Percentiles rank a stretch among this genome's conserved stretches.
Conservation (phyloP, 2,329 filamentous ascomycete genomes). For the Penicillium griseofulvum region DNA sequence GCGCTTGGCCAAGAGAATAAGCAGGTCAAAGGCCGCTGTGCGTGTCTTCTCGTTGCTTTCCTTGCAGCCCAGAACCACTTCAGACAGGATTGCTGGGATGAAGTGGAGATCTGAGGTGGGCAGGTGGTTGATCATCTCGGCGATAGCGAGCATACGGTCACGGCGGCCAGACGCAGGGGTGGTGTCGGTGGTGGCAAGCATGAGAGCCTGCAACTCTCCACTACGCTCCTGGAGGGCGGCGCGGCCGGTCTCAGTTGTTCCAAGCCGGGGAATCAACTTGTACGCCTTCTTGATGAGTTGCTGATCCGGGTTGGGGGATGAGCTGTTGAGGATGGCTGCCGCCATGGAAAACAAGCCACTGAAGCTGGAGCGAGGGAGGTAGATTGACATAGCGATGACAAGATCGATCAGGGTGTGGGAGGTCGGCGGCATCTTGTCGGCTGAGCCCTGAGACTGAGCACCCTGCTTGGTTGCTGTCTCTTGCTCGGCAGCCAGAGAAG, state of each 20-base stretch:
- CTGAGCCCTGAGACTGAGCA: conserved; percentile 62
- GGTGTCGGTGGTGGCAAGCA: conserved; percentile 77
- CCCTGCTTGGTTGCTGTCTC: conserved; percentile 63
- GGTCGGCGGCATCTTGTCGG: conserved; percentile 81
- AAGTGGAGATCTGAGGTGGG: conserved; percentile 81
- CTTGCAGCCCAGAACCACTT: conserved; percentile 95
- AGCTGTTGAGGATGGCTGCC: conserved; percentile 72
- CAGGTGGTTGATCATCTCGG: conserved; percentile 75
- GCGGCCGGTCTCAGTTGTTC: conserved; percentile 73
- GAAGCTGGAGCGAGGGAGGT: conserved; percentile 85
- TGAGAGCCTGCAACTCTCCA: conserved; percentile 74
- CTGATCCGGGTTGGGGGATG: conserved; percentile 58
- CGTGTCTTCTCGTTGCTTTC: conserved; percentile 95
- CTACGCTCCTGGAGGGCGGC: conserved; percentile 74
- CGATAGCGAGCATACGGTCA: conserved; percentile 79
- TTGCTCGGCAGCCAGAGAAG: conserved; percentile 62
- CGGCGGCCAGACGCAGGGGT: conserved; percentile 81
- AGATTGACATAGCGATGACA: conserved; percentile 91
- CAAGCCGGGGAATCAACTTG: conserved; percentile 89
- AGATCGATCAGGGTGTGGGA: conserved; percentile 95
- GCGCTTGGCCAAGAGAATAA: conserved; percentile 82
- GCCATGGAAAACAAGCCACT: conserved; percentile 82
- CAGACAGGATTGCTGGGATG: conserved; percentile 84
- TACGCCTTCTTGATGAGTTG: conserved; percentile 99
- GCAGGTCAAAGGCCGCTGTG: conserved; percentile 81